These are phyloP conservation scores for Chloranthus sessilifolius DNA, from an alignment of 164 flowering plant genomes.

Conservation along the genomic window DNA sequence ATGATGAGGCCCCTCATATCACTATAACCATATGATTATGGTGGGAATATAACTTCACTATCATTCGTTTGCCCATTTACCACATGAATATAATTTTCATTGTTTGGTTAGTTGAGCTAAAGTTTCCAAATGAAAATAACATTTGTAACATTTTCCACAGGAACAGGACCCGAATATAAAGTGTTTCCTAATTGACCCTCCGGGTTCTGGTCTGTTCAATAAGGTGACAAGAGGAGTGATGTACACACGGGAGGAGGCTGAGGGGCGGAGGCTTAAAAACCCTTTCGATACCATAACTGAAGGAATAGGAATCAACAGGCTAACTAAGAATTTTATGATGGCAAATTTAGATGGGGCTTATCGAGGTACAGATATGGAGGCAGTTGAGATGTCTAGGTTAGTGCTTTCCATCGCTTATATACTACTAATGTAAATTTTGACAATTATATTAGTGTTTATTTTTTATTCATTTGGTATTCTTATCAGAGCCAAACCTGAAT, in stretches of 20 bases:
- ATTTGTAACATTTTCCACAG: slow-evolving; percentile 42
- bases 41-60: no score
- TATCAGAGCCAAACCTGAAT: no score
- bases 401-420: slow-evolving; percentile 14
- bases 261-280: slow-evolving; percentile 86
- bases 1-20: no score
- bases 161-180: slow-evolving; percentile 64
- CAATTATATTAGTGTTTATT: no score
- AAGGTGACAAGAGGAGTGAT: slow-evolving; percentile 95
- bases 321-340: slow-evolving; percentile 74
- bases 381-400: slow-evolving; percentile 98
- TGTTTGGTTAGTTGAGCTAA: no score
- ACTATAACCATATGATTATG: no score
- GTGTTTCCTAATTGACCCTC: slow-evolving; percentile 87
- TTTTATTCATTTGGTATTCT: no score
- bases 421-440: no score
- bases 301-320: slow-evolving; percentile 91
- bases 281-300: slow-evolving; percentile 99
- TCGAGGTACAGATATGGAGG: slow-evolving; percentile 81
- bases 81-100: no score
- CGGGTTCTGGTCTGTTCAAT: slow-evolving; percentile 95
- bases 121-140: no score
- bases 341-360: slow-evolving; percentile 93
- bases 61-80: no score
- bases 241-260: slow-evolving; percentile 95